Conservation (phyloP, 2,329 filamentous ascomycete species). For the Clonostachys byssicola region DNA sequence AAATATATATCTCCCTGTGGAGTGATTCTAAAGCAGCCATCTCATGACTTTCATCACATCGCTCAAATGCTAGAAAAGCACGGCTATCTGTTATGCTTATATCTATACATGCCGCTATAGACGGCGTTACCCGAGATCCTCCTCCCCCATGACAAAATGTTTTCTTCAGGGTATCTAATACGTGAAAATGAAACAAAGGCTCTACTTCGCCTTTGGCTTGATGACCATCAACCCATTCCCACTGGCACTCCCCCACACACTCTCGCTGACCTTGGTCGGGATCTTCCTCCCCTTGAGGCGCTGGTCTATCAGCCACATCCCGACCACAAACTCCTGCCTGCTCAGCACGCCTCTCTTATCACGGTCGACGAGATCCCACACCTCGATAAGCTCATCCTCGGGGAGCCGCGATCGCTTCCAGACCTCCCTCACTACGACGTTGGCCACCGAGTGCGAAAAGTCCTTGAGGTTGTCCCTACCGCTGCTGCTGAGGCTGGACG, state of each 20-base stretch:
- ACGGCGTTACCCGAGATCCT: too few relatives aligned
- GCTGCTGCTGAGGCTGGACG: not conserved
- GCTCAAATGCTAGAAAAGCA: too few relatives aligned
- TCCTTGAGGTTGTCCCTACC: constrained; percentile 28
- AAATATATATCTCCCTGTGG: too few relatives aligned
- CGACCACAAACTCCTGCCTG: constrained; percentile 75
- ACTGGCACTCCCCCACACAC: constrained; percentile 64
- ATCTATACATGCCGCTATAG: too few relatives aligned
- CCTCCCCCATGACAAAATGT: too few relatives aligned
- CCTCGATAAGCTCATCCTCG: constrained; percentile 63
- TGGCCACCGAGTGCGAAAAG: constrained; percentile 60
- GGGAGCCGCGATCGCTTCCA: constrained; percentile 69
- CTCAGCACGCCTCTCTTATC: constrained; percentile 49
- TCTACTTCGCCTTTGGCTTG: too few relatives aligned
- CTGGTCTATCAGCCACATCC: constrained; percentile 80
- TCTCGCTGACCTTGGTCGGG: constrained; percentile 64
- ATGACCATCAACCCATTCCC: too few relatives aligned
- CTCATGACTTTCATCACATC: too few relatives aligned
- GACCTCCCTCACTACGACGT: constrained; percentile 69
- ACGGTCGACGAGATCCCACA: constrained; percentile 72
- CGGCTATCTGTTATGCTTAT: too few relatives aligned
- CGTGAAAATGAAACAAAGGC: not conserved
- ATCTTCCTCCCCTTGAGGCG: constrained; percentile 75
- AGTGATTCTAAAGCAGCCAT: too few relatives aligned
- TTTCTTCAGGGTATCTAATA: too few relatives aligned